phyloP scores from a whole-genome alignment of 2,329 filamentous ascomycete genomes.

The Ceratocystis ficicola region DNA sequence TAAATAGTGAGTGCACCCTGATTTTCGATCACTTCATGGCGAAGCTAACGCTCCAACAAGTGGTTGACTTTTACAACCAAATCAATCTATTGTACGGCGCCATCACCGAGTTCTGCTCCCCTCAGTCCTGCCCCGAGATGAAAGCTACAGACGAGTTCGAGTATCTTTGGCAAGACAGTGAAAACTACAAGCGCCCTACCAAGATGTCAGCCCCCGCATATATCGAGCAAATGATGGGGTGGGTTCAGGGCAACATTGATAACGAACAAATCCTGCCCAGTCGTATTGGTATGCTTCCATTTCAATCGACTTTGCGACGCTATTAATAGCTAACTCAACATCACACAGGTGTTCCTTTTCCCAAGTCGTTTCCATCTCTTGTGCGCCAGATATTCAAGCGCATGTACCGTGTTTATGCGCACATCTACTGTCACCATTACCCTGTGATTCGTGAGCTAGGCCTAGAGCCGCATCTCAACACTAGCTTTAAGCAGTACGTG shows the following conservation, averaged over 20 bases:
- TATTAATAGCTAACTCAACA: slow-evolving; percentile 20
- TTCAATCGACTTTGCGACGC: neutral
- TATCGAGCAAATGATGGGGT: slow-evolving; percentile 94
- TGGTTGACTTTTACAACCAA: slow-evolving; percentile 99
- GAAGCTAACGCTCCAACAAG: slow-evolving; percentile 37
- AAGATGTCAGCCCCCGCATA: slow-evolving; percentile 97
- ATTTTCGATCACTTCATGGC: neutral
- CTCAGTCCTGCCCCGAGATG: slow-evolving; percentile 95
- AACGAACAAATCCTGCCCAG: slow-evolving; percentile 93
- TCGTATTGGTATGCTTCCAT: slow-evolving; percentile 54
- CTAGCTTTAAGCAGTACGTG: slow-evolving; percentile 99
- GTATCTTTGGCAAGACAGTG: slow-evolving; percentile 96
- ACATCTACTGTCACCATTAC: slow-evolving; percentile 99
- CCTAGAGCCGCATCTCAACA: slow-evolving; percentile 93
- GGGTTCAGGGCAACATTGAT: slow-evolving; percentile 91
- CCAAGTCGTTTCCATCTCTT: slow-evolving; percentile 77
- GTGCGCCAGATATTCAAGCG: slow-evolving; percentile 97
- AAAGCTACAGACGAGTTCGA: slow-evolving; percentile 99
- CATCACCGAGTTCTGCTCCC: slow-evolving; percentile 98
- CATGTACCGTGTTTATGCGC: slow-evolving; percentile 94
- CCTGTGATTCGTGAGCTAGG: slow-evolving; percentile 90
- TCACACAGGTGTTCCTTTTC: slow-evolving; percentile 69
- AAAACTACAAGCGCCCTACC: slow-evolving; percentile 87
- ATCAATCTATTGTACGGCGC: slow-evolving; percentile 98
- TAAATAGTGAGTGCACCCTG: slow-evolving; percentile 60